Evolutionary conservation across 148 eudicot genomes (phyloP).

Genomic region (Suaeda aralocaspica): DNA sequence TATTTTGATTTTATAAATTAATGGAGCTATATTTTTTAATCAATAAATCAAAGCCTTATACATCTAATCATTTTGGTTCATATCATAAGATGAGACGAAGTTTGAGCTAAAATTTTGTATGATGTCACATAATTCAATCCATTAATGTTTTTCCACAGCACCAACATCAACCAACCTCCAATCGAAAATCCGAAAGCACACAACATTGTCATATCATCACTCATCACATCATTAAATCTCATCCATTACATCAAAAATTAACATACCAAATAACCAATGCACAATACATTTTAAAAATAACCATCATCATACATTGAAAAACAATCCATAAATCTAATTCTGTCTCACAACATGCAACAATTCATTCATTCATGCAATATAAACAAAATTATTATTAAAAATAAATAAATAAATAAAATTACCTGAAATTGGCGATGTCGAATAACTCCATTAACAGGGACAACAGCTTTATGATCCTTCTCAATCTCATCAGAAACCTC

Average conservation of each 20-base stretch:
- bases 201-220: not conserved
- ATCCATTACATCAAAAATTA: not conserved
- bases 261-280: not conserved
- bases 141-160: no score
- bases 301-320: not conserved
- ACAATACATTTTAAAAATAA: not conserved
- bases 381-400: not conserved
- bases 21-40: no score
- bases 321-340: not conserved
- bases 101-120: no score
- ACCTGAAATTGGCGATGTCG: conserved; percentile 58
- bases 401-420: no score
- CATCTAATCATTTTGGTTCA: no score
- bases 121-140: no score
- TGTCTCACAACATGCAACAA: no score
- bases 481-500: conserved; percentile 73
- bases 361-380: not conserved
- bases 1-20: no score
- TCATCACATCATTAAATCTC: not conserved
- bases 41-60: no score
- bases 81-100: no score
- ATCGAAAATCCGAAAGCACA: not conserved
- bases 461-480: conserved; percentile 38
- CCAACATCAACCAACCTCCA: not conserved
- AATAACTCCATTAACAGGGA: conserved; percentile 26